Conservation (phyloP, 805 yeast genomes). For the Brettanomyces custersianus region DNA sequence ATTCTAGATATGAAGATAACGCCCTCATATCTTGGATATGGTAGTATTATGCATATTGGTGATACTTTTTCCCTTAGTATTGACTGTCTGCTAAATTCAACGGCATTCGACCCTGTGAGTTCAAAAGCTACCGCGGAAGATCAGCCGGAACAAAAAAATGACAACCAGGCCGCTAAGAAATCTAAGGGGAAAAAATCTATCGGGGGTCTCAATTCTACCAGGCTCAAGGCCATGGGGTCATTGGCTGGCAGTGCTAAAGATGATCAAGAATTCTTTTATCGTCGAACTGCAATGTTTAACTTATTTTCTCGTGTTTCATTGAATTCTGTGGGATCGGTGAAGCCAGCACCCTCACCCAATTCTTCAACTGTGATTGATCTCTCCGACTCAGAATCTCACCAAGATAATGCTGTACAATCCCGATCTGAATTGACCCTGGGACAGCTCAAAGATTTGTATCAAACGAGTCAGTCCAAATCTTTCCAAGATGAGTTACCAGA, state of each 20-base stretch:
- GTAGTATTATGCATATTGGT: constrained; percentile 56
- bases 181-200: too few relatives aligned
- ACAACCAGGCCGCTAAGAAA: too few relatives aligned
- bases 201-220: too few relatives aligned
- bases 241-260: too few relatives aligned
- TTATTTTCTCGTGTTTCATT: constrained; percentile 12
- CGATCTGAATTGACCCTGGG: constrained; percentile 45
- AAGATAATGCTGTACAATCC: constrained; percentile 30
- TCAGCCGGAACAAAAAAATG: too few relatives aligned
- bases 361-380: too few relatives aligned
- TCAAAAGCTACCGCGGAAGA: too few relatives aligned
- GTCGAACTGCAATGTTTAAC: constrained; percentile 5
- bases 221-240: too few relatives aligned
- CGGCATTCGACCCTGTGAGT: too few relatives aligned
- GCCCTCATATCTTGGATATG: constrained; percentile 41
- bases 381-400: constrained; percentile 49
- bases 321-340: too few relatives aligned
- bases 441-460: constrained; percentile 69
- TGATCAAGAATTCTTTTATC: too few relatives aligned
- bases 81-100: constrained; percentile 44
- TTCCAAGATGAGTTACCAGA: constrained; percentile 52
- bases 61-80: constrained; percentile 65
- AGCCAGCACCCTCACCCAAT: too few relatives aligned
- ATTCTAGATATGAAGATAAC: constrained; percentile 46
- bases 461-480: constrained; percentile 42